Base-by-base conservation (phyloP, 2,329 filamentous ascomycete species). In the Penicillium sclerotigenum region DNA sequence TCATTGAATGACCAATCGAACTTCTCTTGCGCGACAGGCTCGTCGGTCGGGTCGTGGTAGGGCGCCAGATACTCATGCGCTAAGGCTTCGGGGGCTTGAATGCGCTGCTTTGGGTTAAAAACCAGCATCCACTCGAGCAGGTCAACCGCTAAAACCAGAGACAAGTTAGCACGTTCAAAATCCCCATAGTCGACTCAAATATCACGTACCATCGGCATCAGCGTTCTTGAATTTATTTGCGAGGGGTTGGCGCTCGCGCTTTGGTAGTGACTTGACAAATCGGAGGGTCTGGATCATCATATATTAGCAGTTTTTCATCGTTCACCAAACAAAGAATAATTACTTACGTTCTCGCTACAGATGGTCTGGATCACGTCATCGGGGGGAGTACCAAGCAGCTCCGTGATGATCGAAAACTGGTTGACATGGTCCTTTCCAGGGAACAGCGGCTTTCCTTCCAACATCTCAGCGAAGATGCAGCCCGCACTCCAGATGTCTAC, bases 1-100 rank as follows among this genome's bases (percentile, higher is more conserved):
- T 99, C 94, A 75, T 97, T 97, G 79, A 99, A 99, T 52, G 92
- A 97, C 94, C 94, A 99, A 74, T 99, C 94, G 69, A 99, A 99
- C 79, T 96, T 97, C 80, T 97, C 92, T 59, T 96, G 90, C 22
- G 94, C 90, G 16, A 91, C 87, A 1, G 94, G 94, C 80, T 99
- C 94, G 70, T 99, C 94, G 42, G 90, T 94, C 9, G 94, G 92
- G 72, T 99, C 94, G 77, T 99, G 94, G 80, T 99, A 99, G 8
- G 93, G 93, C 10, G 91, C 85, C 47, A 99, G 88, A 75, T 99
- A 99, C 65, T 93, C 90, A 76, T 99, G 92, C 46, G 87, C 86
- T 50, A 99, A 84, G 26, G 90, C 93, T 61, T 95, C 86, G 54
- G 87, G 84, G 11, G 94, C 94, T 61, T 90, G 91, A 71, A 97